phyloP scores from a whole-genome alignment of 345 rosid genomes.

The Erucastrum elatum region DNA sequence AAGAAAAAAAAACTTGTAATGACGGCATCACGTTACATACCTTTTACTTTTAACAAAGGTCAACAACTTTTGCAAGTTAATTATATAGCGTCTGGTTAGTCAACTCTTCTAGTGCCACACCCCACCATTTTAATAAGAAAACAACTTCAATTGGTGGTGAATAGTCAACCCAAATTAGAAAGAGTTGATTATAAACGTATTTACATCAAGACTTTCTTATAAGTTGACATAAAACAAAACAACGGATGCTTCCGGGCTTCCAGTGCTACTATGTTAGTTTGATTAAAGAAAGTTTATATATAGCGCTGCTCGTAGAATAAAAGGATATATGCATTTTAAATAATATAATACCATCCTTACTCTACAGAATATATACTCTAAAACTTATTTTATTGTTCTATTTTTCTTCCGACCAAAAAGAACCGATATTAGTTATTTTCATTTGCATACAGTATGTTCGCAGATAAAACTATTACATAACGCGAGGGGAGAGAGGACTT shows the following conservation, averaged over 20 bases:
- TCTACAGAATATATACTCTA: constrained; percentile 11
- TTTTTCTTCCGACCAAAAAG: background rate
- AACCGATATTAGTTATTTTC: background rate
- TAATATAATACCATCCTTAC: background rate
- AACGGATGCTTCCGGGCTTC: constrained; percentile 31
- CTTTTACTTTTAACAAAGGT: constrained; percentile 32
- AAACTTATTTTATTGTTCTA: background rate
- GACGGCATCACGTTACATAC: constrained; percentile 23
- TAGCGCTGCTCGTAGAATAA: background rate
- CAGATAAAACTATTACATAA: background rate
- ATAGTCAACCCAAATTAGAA: constrained; percentile 26
- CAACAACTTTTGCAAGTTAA: constrained; percentile 29
- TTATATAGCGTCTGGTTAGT: constrained; percentile 26
- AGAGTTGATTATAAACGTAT: constrained; percentile 1
- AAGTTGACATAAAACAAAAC: constrained; percentile 16
- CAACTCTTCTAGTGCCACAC: constrained; percentile 33
- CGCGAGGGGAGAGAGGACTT: too few species aligned
- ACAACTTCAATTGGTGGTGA: constrained; percentile 10
- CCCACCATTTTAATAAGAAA: constrained; percentile 20
- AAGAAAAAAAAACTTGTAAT: background rate
- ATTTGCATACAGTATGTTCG: background rate
- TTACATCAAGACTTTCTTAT: background rate
- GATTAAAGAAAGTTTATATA: background rate
- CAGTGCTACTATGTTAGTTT: constrained; percentile 20
- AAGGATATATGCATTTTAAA: constrained; percentile 3